Evolutionary conservation across 176 grass and related monocot genomes (phyloP).

Genomic region (Metroxylon sagu): DNA sequence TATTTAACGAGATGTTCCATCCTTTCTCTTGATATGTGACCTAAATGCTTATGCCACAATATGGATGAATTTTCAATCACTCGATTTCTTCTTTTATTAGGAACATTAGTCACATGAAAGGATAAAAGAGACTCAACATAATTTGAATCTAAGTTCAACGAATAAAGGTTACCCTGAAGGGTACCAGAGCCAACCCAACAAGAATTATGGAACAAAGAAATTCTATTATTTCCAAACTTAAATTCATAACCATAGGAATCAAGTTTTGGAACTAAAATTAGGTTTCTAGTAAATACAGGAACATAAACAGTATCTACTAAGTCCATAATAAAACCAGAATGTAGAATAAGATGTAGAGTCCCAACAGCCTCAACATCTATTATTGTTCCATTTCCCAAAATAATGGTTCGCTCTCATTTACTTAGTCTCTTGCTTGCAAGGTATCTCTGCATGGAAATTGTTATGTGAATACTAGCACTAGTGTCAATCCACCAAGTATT

Average conservation of each 20-base stretch:
- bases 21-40: conserved; percentile 7
- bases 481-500: conserved; percentile 14
- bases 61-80: neutral
- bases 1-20: conserved; percentile 1
- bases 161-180: conserved; percentile 5
- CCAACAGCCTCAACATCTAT: neutral
- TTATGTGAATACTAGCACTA: conserved; percentile 15
- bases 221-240: too few relatives aligned
- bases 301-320: too few relatives aligned
- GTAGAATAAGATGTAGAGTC: neutral
- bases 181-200: neutral
- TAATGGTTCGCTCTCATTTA: neutral
- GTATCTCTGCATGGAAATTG: conserved; percentile 8
- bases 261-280: too few relatives aligned
- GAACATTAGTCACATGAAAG: too few relatives aligned
- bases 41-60: neutral
- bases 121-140: too few relatives aligned
- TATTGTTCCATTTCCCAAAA: neutral
- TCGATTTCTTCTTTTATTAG: too few relatives aligned
- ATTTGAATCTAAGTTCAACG: neutral
- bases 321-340: too few relatives aligned
- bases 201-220: too few relatives aligned
- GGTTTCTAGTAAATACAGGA: too few relatives aligned
- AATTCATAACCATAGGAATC: too few relatives aligned
- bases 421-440: neutral